Conservation (phyloP, 495 filamentous ascomycete genomes). For the Oidiodendron maius region DNA sequence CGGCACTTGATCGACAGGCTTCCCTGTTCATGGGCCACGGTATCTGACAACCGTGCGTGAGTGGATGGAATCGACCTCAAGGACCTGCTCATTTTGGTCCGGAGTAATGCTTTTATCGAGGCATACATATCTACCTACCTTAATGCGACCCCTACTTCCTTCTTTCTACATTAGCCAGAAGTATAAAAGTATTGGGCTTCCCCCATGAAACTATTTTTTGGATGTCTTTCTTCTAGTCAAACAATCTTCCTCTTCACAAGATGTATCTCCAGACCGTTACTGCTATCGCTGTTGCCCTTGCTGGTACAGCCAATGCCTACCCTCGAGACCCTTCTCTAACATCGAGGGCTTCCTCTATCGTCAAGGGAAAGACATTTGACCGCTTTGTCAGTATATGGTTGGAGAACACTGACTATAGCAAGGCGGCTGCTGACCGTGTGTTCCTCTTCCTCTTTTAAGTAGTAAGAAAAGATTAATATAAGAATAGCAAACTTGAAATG, state of each 20-base stretch:
- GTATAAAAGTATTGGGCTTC: too few species aligned
- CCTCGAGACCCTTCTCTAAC: constrained; percentile 15
- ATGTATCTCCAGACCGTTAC: not conserved
- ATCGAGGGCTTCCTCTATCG: constrained; percentile 48
- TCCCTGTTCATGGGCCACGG: too few species aligned
- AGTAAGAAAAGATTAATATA: constrained; percentile 26
- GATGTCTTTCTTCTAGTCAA: not conserved
- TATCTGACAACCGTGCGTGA: too few species aligned
- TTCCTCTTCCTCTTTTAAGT: constrained; percentile 1
- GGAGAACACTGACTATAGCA: constrained; percentile 59
- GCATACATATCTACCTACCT: too few species aligned
- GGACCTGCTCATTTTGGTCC: too few species aligned
- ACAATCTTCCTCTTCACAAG: not conserved
- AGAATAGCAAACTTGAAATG: constrained; percentile 38
- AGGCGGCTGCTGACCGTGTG: constrained; percentile 23
- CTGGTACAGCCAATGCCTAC: not conserved
- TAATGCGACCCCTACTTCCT: not conserved
- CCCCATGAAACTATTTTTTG: too few species aligned
- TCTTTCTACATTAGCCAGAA: too few species aligned
- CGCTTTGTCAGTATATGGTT: constrained; percentile 65
- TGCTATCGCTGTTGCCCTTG: not conserved
- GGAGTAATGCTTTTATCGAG: too few species aligned
- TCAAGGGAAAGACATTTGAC: constrained; percentile 60
- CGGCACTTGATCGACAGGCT: too few species aligned
- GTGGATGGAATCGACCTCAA: too few species aligned